Percentiles rank a stretch among this genome's conserved stretches.
These are phyloP conservation scores for Violaceomyces palustris DNA, from an alignment of 1,284 basidiomycete genomes.

Conservation along the genomic window DNA sequence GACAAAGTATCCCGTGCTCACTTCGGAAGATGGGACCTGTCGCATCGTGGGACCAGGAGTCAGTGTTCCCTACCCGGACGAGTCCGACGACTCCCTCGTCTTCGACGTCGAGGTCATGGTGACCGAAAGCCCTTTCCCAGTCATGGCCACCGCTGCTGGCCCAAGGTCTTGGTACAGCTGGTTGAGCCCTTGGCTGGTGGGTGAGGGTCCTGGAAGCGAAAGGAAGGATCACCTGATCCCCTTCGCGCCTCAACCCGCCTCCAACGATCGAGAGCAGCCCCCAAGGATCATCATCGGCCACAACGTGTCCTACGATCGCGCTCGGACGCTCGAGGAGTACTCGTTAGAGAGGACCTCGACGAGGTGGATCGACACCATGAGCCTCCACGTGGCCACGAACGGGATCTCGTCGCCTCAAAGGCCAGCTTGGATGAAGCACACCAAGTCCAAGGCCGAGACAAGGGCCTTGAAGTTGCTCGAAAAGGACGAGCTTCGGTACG, in stretches of 20 bases:
- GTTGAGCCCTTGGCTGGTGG: constrained; percentile 88
- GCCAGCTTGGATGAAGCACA: constrained; percentile 82
- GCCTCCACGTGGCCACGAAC: constrained; percentile 85
- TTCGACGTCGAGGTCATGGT: constrained; percentile 97
- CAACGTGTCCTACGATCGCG: constrained; percentile 90
- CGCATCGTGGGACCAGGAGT: constrained; percentile 35
- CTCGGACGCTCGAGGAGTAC: constrained; percentile 80
- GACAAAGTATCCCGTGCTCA: constrained; percentile 72
- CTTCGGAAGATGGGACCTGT: constrained; percentile 25
- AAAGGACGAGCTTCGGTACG: constrained; percentile 50
- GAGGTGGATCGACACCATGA: constrained; percentile 91
- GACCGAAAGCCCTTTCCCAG: constrained; percentile 69
- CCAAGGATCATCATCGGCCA: constrained; percentile 80
- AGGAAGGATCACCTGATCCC: constrained; percentile 72
- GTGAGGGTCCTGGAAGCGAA: constrained; percentile 57
- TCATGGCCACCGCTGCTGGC: constrained; percentile 86
- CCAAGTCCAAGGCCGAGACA: constrained; percentile 59
- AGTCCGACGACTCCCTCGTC: constrained; percentile 68
- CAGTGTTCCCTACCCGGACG: constrained; percentile 50
- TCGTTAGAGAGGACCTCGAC: constrained; percentile 65
- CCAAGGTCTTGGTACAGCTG: constrained; percentile 87
- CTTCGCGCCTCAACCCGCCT: constrained; percentile 56
- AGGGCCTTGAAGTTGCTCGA: constrained; percentile 57
- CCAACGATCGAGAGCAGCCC: too few species aligned
- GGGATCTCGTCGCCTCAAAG: constrained; percentile 94